Evolutionary conservation across 2,329 filamentous ascomycete species (phyloP), one percentile per base, ranked within the genome.

Genomic region (Colletotrichum tamarilloi): DNA sequence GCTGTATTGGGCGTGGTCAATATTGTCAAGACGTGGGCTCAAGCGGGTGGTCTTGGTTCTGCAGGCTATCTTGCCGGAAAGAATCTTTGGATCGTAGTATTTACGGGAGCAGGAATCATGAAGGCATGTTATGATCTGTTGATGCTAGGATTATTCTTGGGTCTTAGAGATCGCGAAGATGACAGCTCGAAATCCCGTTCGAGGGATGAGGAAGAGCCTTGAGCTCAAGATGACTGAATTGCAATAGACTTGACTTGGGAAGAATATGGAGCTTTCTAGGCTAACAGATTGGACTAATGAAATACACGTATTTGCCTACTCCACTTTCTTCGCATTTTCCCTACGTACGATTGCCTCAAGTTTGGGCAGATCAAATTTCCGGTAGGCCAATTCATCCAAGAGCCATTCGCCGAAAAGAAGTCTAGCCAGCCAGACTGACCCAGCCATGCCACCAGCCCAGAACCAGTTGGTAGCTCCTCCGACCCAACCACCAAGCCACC

Each of bases 1-100:
- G 91, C 92, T 0, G 89, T 94, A 12, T 92, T 95, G 89, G 93
- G 93, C 0, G 84, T 91, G 0, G 85, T 93, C 4, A 94, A 94
- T 75, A 89, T 92, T 0, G 88, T 92, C 32, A 94, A 93, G 81
- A 94, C 92, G 0, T 83, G 87, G 6, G 86, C 87, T 5, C 89
- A 92, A 79, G 92, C 89, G 70, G 77, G 89, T 1, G 92, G 92
- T 0, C 91, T 92, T 0, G 79, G 90, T 0, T 83, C 92, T 22
- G 93, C 92, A 0, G 93, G 93, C n/a, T 77, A 90, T 0, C 77
- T 94, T 57, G 90, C 90, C 0, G 86, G 86, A 1, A 82, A 83
- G 2, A 82, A 86, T 3, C 79, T 87, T 9, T 92, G 93, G 77
- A 91, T 92, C 84, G 84, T 91, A 2, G 87, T 89, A 0, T 93